These are phyloP conservation scores for Onygenales sp. DNA, from an alignment of 2,329 filamentous ascomycete species.

Conservation along the genomic window DNA sequence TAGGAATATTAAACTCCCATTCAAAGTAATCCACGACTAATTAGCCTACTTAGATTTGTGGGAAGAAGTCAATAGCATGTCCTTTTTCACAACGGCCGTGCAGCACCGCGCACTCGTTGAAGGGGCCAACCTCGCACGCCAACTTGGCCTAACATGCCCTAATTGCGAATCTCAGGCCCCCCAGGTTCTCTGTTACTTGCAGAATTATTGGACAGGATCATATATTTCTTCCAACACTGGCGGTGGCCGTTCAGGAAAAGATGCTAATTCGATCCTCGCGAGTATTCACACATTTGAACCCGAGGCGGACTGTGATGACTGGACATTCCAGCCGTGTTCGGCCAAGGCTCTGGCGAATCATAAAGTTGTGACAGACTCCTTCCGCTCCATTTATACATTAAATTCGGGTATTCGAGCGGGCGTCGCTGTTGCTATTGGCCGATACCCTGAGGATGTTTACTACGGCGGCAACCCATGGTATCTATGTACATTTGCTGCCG, in stretches of 20 bases:
- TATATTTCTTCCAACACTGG: slow-evolving; percentile 64
- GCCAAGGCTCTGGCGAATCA: slow-evolving; percentile 60
- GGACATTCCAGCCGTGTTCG: slow-evolving; percentile 69
- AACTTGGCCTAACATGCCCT: slow-evolving; percentile 52
- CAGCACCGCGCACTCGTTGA: slow-evolving; percentile 53
- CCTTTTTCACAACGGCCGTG: slow-evolving; percentile 65
- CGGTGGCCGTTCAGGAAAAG: slow-evolving; percentile 54
- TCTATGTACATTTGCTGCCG: slow-evolving; percentile 62
- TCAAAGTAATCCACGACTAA: neutral
- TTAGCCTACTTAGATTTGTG: slow-evolving; percentile 47
- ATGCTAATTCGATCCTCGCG: slow-evolving; percentile 60
- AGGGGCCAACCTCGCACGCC: slow-evolving; percentile 54
- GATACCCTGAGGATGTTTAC: slow-evolving; percentile 65
- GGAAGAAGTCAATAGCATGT: slow-evolving; percentile 67
- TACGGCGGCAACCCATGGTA: slow-evolving; percentile 75
- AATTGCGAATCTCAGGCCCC: slow-evolving; percentile 57
- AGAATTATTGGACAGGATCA: slow-evolving; percentile 61
- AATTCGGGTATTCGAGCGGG: slow-evolving; percentile 57
- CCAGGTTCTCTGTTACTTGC: slow-evolving; percentile 62
- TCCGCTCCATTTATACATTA: slow-evolving; percentile 60
- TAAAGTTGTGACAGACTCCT: slow-evolving; percentile 65
- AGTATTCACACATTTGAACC: slow-evolving; percentile 64
- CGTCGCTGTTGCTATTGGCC: slow-evolving; percentile 52
- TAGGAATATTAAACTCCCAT: slow-evolving; percentile 4
- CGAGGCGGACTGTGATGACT: slow-evolving; percentile 53